Evolutionary conservation across 1,284 basidiomycete species (phyloP), one percentile per base, ranked within the genome.

Genomic region (Trichosporon sp.): DNA sequence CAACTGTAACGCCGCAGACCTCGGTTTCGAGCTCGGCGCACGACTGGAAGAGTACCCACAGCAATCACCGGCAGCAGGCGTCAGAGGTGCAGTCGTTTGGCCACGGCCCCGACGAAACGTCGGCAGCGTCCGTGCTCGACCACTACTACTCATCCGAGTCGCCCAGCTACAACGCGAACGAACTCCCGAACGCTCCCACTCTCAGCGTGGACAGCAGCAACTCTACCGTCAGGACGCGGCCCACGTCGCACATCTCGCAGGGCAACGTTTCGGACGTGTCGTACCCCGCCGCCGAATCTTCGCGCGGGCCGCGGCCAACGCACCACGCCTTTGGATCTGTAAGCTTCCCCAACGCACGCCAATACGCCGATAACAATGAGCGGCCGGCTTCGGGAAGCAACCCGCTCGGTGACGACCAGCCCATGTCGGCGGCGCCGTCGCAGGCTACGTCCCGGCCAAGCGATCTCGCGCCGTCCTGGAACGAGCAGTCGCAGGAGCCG

Each of bases 401-500:
- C 16, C 12, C 32, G 14, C 32, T 14, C 32, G 4, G 10, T 7
- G 59, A 35, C 31, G 32, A 12, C 12, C 19, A 12, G 16, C 21
- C 40, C 38, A 16, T n/a, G 19, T 46, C 64, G 10, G 64, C 64
- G 14, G 14, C 64, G 11, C 11, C 11, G 16, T 65, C 38, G 16
- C 38, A 32, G 64, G 35, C 63, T 19, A 64, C 35, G 35, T 38
- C 63, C 6, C 38, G 40, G 64, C 21, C 64, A 31, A 12, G 21
- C 40, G 40, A 26, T 6, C 64, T 46, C 12, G 40, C 69, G 2
- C 61, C 63, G 8, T 68, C 67, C 4, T 82, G 81, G 81, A 69
- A 67, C 12, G 67, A 76, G 40, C 76, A 81, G 65, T 67, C 77
- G 0, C 78, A 78, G 66, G 72, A 72, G 35, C 78, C 81, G 0